Conservation (phyloP, 1,284 basidiomycete genomes). For the Ganoderma sinense region DNA sequence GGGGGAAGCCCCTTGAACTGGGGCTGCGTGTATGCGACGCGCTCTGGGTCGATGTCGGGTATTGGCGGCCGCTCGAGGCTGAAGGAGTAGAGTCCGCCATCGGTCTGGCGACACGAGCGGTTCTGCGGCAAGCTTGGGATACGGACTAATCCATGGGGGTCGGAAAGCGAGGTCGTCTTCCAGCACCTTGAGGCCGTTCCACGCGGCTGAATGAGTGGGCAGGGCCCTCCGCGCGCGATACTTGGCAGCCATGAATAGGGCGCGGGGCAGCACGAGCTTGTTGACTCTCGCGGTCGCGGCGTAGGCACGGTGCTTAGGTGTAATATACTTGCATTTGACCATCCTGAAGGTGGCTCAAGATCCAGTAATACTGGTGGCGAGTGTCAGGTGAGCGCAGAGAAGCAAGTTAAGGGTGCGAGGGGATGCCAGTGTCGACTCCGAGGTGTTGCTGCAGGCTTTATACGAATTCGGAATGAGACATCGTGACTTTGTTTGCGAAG, state of each 20-base stretch:
- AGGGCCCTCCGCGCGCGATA: constrained; percentile 18
- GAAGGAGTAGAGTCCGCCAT: constrained; percentile 19
- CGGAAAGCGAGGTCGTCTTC: neutral
- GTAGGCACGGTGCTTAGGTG: constrained; percentile 8
- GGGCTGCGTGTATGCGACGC: constrained; percentile 13
- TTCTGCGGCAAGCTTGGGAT: neutral
- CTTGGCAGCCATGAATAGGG: constrained; percentile 17
- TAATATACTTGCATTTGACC: neutral
- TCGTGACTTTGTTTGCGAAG: constrained; percentile 10
- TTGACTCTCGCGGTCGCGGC: neutral
- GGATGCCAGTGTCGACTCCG: neutral
- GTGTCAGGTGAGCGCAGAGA: neutral
- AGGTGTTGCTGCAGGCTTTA: constrained; percentile 4
- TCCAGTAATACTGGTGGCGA: no score
- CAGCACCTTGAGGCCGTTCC: neutral
- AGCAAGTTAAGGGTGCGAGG: neutral
- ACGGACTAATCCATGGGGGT: neutral
- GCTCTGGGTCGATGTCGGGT: constrained; percentile 18
- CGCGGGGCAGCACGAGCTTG: constrained; percentile 1
- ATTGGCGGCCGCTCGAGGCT: constrained; percentile 18
- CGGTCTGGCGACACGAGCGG: constrained; percentile 13
- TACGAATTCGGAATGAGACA: constrained; percentile 17
- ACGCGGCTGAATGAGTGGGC: neutral
- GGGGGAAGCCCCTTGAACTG: constrained; percentile 18
- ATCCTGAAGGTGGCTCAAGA: constrained; percentile 6